Conservation (phyloP, 257 asterid species). For the Scutellaria baicalensis region DNA sequence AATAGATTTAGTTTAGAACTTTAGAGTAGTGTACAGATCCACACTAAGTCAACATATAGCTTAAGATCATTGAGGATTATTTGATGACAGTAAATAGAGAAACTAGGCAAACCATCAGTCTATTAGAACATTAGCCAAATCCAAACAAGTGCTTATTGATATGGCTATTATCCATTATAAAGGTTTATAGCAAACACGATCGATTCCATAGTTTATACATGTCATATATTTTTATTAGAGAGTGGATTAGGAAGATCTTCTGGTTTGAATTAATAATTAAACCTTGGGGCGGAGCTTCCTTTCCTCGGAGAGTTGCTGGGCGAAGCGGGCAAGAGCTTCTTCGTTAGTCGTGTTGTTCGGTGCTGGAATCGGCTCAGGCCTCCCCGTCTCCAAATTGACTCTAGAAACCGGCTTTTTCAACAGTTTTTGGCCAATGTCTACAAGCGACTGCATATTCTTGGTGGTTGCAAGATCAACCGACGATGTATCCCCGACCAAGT, state of each 20-base stretch:
- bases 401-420: slow-evolving; percentile 49
- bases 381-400: slow-evolving; percentile 60
- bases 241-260: not conserved
- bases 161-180: too few species aligned
- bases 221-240: too few species aligned
- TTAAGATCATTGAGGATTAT: too few species aligned
- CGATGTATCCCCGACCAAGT: slow-evolving; percentile 41
- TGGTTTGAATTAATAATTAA: not conserved
- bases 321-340: slow-evolving; percentile 28
- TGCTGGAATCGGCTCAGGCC: slow-evolving; percentile 29
- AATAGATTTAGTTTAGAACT: too few species aligned
- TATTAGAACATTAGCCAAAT: too few species aligned
- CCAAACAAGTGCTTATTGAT: too few species aligned
- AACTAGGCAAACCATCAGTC: too few species aligned
- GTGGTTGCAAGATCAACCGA: slow-evolving; percentile 38
- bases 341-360: slow-evolving; percentile 45
- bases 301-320: slow-evolving; percentile 2
- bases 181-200: too few species aligned
- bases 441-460: slow-evolving; percentile 36
- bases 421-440: slow-evolving; percentile 35
- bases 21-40: too few species aligned
- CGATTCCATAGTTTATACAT: too few species aligned
- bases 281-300: not conserved
- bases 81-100: too few species aligned
- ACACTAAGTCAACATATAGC: too few species aligned